Base-by-base conservation (phyloP, 805 yeast genomes). In the Wickerhamomyces tratensis region DNA sequence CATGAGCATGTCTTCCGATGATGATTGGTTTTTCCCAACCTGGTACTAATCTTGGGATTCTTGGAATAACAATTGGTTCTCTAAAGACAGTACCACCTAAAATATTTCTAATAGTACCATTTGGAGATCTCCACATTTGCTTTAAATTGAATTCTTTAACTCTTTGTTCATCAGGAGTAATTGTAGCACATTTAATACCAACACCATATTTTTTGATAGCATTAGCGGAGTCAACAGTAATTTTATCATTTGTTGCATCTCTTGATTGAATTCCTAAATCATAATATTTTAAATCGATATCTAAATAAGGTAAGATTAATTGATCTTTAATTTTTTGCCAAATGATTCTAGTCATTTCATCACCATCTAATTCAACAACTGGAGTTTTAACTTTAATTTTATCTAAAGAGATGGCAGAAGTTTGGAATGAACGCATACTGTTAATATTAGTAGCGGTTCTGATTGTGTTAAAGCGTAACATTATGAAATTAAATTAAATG, bases 81-180 rank as follows among this genome's bases (percentile, higher is more conserved):
- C 93, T 76, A 65, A 84, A 84, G 31, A 84, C 91, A 25, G 93
- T 84, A 52, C 93, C 93, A 33, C 85, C 86, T 48, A 84, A 63
- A 43, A 83, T 82, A 62, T 84, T 84, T 68, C 93, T 74, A 53
- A 84, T 80, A 30, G 93, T 83, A 50, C 93, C 93, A 58, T 84
- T 84, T 49, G 93, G 93, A 20, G 91, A 83, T 41, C 78, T 71
- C 89, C 91, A 84, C 93, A 84, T 84, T 57, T 84, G 76, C 57
- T 79, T 79, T 60, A 84, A 69, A 39, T 68, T 65, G 52, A 82
- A 84, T 63, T 84, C 93, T 56, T 78, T 68, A 38, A 84, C 91
- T 61, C 93, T 72, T 26, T 75, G 78, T 60, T 84, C 91, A 61
- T 84, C 91, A 3, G 91, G 93, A 2, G 91, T 84, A 53, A 84